Conservation (phyloP, 2,329 filamentous ascomycete species). For the Phialophora macrospora region DNA sequence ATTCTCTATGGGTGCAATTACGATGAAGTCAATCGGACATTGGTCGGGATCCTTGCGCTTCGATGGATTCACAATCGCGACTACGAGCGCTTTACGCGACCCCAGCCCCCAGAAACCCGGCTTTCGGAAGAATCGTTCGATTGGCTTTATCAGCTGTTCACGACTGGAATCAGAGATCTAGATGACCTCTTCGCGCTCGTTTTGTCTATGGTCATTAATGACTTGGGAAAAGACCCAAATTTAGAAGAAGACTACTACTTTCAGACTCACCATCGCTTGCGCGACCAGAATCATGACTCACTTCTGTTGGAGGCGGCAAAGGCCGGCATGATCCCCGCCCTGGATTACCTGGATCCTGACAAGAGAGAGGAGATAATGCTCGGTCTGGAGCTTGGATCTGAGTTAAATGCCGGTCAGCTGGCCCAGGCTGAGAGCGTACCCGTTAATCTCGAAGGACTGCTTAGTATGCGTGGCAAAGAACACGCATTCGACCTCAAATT, state of each 20-base stretch:
- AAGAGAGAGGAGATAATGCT: constrained; percentile 42
- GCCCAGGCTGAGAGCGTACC: constrained; percentile 48
- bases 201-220: constrained; percentile 46
- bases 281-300: constrained; percentile 43
- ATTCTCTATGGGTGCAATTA: constrained; percentile 44
- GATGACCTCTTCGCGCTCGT: constrained; percentile 44
- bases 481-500: constrained; percentile 46
- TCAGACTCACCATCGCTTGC: constrained; percentile 15
- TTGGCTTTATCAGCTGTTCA: constrained; percentile 40
- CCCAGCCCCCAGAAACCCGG: constrained; percentile 39
- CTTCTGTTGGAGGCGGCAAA: constrained; percentile 43
- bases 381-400: constrained; percentile 45
- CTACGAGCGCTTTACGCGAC: constrained; percentile 43
- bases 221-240: constrained; percentile 47
- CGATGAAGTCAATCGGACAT: constrained; percentile 49
- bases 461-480: constrained; percentile 38
- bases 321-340: constrained; percentile 40
- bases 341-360: constrained; percentile 39
- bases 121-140: constrained; percentile 43
- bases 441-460: constrained; percentile 41
- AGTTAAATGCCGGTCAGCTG: constrained; percentile 48
- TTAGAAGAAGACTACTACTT: constrained; percentile 40
- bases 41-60: constrained; percentile 46
- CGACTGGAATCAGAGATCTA: constrained; percentile 27
- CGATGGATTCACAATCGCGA: constrained; percentile 47